These are phyloP conservation scores for Phylloporus scabripes DNA, from an alignment of 768 basidiomycete species.

Conservation along the genomic window DNA sequence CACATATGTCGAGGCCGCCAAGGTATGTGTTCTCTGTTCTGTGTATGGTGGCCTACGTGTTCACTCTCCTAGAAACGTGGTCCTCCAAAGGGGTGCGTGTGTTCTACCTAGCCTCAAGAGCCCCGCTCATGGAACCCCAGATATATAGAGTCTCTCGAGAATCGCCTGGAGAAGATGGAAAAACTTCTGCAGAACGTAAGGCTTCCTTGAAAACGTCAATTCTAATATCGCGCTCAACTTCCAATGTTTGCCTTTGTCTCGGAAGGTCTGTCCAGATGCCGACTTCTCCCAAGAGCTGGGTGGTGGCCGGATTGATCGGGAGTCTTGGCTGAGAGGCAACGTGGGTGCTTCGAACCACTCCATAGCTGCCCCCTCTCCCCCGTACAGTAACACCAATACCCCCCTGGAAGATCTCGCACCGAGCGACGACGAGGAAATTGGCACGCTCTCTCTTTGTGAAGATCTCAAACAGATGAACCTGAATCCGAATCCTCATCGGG, in stretches of 20 bases:
- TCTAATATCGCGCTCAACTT: neutral
- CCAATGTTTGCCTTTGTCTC: neutral
- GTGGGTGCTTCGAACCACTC: slow-evolving; percentile 10
- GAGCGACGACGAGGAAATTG: slow-evolving; percentile 27
- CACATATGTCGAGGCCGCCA: slow-evolving; percentile 51
- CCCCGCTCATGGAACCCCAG: slow-evolving; percentile 25
- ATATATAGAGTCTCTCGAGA: slow-evolving; percentile 60
- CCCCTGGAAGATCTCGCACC: slow-evolving; percentile 20
- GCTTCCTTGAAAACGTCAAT: neutral
- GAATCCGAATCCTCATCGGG: neutral
- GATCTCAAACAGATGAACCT: slow-evolving; percentile 20
- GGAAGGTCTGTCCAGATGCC: slow-evolving; percentile 56
- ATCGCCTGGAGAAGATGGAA: slow-evolving; percentile 60
- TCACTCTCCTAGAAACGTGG: slow-evolving; percentile 34
- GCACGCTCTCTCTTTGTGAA: slow-evolving; percentile 21
- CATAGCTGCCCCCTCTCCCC: slow-evolving; percentile 9
- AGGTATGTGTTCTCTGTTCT: slow-evolving; percentile 32
- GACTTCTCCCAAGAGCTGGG: slow-evolving; percentile 57
- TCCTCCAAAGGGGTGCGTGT: slow-evolving; percentile 30
- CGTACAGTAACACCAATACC: slow-evolving; percentile 1
- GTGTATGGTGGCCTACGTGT: neutral
- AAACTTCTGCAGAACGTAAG: slow-evolving; percentile 48
- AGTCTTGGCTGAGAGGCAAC: slow-evolving; percentile 29
- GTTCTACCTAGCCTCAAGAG: neutral
- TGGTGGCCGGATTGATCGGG: slow-evolving; percentile 34